These are phyloP conservation scores for Aureobasidium leucospermi DNA, from an alignment of 2,329 filamentous ascomycete genomes.

Conservation along the genomic window DNA sequence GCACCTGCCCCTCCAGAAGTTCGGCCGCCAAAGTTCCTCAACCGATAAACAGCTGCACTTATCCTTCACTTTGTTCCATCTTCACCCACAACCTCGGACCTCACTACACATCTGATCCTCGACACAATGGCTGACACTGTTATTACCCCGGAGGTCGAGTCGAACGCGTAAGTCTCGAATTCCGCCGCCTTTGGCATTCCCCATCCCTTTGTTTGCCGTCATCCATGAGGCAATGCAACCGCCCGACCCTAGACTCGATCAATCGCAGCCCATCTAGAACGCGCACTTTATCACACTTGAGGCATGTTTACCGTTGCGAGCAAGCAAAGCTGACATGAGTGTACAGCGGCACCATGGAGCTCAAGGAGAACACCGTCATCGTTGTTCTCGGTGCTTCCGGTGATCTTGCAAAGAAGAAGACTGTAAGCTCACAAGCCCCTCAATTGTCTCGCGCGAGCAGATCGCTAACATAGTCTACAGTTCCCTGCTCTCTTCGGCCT, in stretches of 20 bases:
- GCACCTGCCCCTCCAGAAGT: conserved; percentile 11
- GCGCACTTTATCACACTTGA: conserved; percentile 1
- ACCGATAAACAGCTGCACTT: conserved; percentile 9
- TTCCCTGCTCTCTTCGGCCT: conserved; percentile 96
- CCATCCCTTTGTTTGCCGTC: conserved; percentile 5
- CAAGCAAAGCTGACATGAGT: background rate
- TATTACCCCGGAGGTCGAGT: conserved; percentile 39
- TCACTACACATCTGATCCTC: background rate
- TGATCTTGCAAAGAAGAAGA: conserved; percentile 99
- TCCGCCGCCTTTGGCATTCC: background rate
- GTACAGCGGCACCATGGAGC: conserved; percentile 67
- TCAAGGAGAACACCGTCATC: conserved; percentile 97
- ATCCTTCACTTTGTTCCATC: conserved; percentile 9
- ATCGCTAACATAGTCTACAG: conserved; percentile 39
- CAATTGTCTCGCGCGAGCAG: background rate
- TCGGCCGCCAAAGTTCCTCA: conserved; percentile 11
- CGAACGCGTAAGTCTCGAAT: conserved; percentile 36
- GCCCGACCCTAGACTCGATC: background rate
- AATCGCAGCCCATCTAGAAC: background rate
- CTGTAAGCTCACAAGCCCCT: conserved; percentile 49
- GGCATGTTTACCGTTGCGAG: background rate
- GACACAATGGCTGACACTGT: conserved; percentile 40
- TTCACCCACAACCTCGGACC: conserved; percentile 3
- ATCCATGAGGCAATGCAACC: background rate
- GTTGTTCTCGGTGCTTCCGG: conserved; percentile 95